Percentiles rank a stretch among this genome's conserved stretches.
phyloP scores from a whole-genome alignment of 495 filamentous ascomycete genomes.

The Daldinia vernicosa region DNA sequence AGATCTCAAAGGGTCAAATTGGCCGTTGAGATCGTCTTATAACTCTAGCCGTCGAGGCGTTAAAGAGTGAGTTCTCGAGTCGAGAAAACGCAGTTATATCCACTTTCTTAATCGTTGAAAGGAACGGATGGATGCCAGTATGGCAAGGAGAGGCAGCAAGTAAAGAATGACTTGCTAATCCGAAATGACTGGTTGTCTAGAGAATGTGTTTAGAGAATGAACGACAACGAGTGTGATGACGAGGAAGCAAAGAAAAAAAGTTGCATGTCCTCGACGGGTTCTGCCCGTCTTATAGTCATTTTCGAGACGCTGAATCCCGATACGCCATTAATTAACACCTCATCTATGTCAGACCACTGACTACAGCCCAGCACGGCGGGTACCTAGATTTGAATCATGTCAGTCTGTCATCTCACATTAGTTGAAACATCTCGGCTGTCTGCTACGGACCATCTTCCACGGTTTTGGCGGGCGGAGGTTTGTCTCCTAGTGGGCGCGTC shows the following conservation, averaged over 20 bases:
- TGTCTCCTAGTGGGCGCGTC: neutral
- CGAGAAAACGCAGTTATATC: neutral
- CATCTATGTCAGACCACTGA: neutral
- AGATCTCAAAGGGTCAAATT: neutral
- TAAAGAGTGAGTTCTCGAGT: neutral
- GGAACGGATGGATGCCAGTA: neutral
- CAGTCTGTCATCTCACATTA: neutral
- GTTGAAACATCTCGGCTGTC: conserved; percentile 1
- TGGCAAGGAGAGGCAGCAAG: conserved; percentile 19
- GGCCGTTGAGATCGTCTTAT: neutral
- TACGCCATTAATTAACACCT: conserved; percentile 18
- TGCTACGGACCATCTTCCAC: neutral
- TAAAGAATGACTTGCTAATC: conserved; percentile 25
- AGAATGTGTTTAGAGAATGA: conserved; percentile 26
- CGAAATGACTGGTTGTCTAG: conserved; percentile 10
- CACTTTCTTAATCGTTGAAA: neutral
- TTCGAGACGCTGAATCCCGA: neutral
- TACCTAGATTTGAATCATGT: conserved; percentile 28
- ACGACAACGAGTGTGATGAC: conserved; percentile 15
- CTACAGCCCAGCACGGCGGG: neutral
- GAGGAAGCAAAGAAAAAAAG: neutral
- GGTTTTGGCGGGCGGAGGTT: neutral
- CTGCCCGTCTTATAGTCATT: conserved; percentile 3
- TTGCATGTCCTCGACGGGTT: neutral
- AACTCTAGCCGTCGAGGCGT: neutral